Base-by-base conservation (phyloP, 2,329 filamentous ascomycete genomes). In the Penicillium sp. region DNA sequence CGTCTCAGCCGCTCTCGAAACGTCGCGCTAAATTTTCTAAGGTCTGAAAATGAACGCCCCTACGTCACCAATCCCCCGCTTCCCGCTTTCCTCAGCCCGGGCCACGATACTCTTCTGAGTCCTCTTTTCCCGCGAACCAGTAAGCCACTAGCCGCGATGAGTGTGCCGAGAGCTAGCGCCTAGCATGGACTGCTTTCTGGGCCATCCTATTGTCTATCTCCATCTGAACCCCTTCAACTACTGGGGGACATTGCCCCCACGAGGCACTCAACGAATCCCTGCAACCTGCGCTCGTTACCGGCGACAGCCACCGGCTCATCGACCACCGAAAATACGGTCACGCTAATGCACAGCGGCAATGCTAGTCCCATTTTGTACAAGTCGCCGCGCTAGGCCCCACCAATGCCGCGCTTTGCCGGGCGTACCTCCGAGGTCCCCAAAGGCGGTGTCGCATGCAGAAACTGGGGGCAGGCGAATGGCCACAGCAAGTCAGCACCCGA, bases 291-390 rank as follows among this genome's bases (percentile, higher is more conserved):
- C 49, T 39, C 19, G 27, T 35, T 35, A n/a, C 22, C 4, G 22
- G 22, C 22, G 22, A 35, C 49, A n/a, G 49, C 49, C 49, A 51
- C 49, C 33, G 11, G 13, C 49, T 51, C 49, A 51, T 37, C 49
- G 49, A 39, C 18, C 14, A 11, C 46, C 46, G 9, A 49, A 35
- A 50, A 18, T 6, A 19, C 27, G 24, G 50, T 27, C 35, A 39
- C 50, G 50, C 50, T 52, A 41, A 40, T 52, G 50, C 50, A 52
- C 50, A 16, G 50, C 50, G 50, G 50, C 50, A 52, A 52, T 40
- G 37, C 50, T 52, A 52, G 22, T 40, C 50, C 50, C 37, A 43
- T 18, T 40, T 19, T 2, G 50, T 3, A 4, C 50, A 43, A 52
- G 50, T 52, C 50, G 50, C 50, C 50, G 50, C 50, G 50, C 50